phyloP scores from a whole-genome alignment of 495 filamentous ascomycete species.

The Hypoxylon lenormandii region DNA sequence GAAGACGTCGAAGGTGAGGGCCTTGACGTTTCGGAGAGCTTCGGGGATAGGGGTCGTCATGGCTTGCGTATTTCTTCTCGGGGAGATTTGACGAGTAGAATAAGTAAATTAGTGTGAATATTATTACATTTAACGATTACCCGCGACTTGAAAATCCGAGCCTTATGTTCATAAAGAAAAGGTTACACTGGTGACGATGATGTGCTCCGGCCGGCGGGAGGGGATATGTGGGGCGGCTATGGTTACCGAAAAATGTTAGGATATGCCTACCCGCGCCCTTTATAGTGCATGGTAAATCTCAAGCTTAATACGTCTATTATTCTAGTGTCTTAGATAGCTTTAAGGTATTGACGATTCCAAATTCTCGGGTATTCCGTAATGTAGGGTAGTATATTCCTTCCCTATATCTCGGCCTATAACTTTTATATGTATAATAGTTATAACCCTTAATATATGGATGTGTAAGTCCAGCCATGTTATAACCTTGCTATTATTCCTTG shows the following conservation, averaged over 20 bases:
- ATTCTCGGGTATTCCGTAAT: too few relatives aligned
- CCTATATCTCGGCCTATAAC: too few relatives aligned
- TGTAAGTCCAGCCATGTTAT: too few relatives aligned
- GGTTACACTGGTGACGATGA: slow-evolving; percentile 2
- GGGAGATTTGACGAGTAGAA: too few relatives aligned
- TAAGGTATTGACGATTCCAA: too few relatives aligned
- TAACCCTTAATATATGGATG: too few relatives aligned
- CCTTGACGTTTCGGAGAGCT: slow-evolving; percentile 53
- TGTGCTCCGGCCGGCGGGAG: slow-evolving; percentile 30
- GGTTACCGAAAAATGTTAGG: slow-evolving; percentile 16
- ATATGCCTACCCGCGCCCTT: slow-evolving; percentile 18
- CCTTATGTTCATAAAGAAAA: background rate
- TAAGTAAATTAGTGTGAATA: too few relatives aligned
- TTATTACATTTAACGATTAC: background rate
- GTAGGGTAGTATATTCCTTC: too few relatives aligned
- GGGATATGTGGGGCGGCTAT: slow-evolving; percentile 21
- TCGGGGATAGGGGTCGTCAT: slow-evolving; percentile 31
- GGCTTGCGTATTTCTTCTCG: background rate
- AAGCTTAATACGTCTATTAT: background rate
- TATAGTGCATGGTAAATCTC: background rate
- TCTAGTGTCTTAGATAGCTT: background rate
- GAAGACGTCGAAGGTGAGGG: slow-evolving; percentile 73
- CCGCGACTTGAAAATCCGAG: background rate
- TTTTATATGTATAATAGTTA: too few relatives aligned
- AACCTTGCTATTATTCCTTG: too few relatives aligned